These are phyloP conservation scores for Casaregolazyma suthepensis DNA, from an alignment of 1,139 yeast genomes.

Conservation along the genomic window DNA sequence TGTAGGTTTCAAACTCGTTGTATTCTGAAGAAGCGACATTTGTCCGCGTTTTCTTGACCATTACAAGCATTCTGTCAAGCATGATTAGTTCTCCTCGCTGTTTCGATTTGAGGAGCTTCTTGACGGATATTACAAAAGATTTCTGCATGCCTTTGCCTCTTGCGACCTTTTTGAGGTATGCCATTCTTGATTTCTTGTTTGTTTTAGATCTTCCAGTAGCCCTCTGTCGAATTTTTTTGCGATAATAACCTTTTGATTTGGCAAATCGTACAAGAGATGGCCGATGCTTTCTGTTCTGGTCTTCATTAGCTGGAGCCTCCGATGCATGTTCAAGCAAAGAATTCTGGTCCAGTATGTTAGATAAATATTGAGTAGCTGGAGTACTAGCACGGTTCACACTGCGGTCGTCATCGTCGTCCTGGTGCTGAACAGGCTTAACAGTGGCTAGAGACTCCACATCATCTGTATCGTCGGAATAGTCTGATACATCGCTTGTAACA, in stretches of 20 bases:
- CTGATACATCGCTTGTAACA: not conserved
- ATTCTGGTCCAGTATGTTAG: conserved; percentile 13
- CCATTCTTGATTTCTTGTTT: not conserved
- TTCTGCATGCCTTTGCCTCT: not conserved
- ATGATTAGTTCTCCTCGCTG: conserved; percentile 57
- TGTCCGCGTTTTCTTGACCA: conserved; percentile 42
- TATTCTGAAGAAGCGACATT: conserved; percentile 29
- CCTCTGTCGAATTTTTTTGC: not conserved
- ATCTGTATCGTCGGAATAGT: not conserved
- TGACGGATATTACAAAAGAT: conserved; percentile 13
- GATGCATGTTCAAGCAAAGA: not conserved
- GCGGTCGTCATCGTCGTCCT: not conserved
- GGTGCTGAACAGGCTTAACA: conserved; percentile 4
- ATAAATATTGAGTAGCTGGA: conserved; percentile 9
- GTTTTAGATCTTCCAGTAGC: not conserved
- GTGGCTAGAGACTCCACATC: conserved; percentile 6
- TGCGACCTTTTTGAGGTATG: not conserved
- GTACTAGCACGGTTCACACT: conserved; percentile 7
- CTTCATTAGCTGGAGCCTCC: not conserved
- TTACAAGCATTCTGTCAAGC: conserved; percentile 59
- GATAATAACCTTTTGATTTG: not conserved
- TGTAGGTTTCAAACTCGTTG: conserved; percentile 46
- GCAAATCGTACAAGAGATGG: not conserved
- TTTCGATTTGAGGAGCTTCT: conserved; percentile 18
- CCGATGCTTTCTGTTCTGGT: not conserved